Evolutionary conservation across 352 stramenopile species (phyloP).

Genomic region (Globisporangium parvum): DNA sequence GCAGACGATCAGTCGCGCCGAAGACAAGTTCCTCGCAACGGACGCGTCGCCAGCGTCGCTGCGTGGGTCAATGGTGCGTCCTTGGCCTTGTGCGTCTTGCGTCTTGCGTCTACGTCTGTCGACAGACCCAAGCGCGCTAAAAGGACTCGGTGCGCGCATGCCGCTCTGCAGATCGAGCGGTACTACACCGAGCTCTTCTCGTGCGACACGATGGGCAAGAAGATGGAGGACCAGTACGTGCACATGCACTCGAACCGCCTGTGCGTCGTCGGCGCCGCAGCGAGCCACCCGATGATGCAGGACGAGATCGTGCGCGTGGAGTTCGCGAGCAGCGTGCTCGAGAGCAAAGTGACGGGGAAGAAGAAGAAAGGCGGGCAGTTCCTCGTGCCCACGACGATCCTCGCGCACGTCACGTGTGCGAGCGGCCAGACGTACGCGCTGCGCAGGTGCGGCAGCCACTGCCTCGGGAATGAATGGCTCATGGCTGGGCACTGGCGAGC

Average conservation of each 20-base stretch:
- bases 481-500: neutral
- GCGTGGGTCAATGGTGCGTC: slow-evolving; percentile 62
- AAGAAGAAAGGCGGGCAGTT: slow-evolving; percentile 86
- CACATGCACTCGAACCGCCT: slow-evolving; percentile 88
- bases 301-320: slow-evolving; percentile 54
- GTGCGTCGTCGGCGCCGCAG: slow-evolving; percentile 73
- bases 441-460: slow-evolving; percentile 24
- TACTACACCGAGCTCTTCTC: slow-evolving; percentile 86
- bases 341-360: slow-evolving; percentile 76
- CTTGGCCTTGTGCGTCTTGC: neutral
- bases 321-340: slow-evolving; percentile 56
- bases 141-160: neutral
- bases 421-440: slow-evolving; percentile 56
- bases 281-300: slow-evolving; percentile 59
- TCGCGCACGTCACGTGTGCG: slow-evolving; percentile 63
- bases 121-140: neutral
- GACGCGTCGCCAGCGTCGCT: slow-evolving; percentile 29
- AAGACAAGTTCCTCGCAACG: slow-evolving; percentile 56
- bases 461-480: neutral
- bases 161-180: slow-evolving; percentile 58
- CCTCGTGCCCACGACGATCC: slow-evolving; percentile 52
- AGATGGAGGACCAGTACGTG: slow-evolving; percentile 76
- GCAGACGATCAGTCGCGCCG: slow-evolving; percentile 50
- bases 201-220: slow-evolving; percentile 68
- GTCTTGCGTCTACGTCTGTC: neutral